Evolutionary conservation across 192 early-diverging fungal species (phyloP).

Genomic region (Backusella parvicylindrica): DNA sequence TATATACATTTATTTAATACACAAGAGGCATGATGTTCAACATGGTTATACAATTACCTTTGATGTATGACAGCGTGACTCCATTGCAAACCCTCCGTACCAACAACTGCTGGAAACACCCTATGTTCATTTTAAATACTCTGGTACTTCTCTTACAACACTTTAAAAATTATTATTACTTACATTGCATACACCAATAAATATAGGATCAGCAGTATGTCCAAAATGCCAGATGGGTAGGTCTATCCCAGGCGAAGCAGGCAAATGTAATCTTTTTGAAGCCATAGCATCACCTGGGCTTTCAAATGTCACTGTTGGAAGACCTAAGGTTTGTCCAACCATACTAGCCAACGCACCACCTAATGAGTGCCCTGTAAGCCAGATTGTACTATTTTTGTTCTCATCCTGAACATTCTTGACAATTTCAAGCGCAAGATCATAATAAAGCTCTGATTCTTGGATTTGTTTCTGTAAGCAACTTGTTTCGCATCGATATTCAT

Average conservation of each 20-base stretch:
- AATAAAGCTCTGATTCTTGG: conserved; percentile 56
- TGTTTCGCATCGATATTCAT: conserved; percentile 51
- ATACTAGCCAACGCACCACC: conserved; percentile 69
- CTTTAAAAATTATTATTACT: background rate
- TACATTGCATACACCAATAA: conserved; percentile 74
- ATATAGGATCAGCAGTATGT: conserved; percentile 90
- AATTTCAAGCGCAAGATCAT: conserved; percentile 56
- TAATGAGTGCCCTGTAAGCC: conserved; percentile 83
- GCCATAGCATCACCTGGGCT: conserved; percentile 79
- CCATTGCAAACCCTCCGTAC: conserved; percentile 75
- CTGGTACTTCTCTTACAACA: background rate
- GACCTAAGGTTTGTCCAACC: conserved; percentile 79
- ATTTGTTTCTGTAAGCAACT: conserved; percentile 58
- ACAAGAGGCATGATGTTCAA: background rate
- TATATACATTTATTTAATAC: background rate
- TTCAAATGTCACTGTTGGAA: conserved; percentile 85
- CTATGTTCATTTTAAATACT: conserved; percentile 40
- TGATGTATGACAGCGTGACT: conserved; percentile 85
- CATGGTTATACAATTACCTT: conserved; percentile 33
- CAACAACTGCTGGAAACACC: conserved; percentile 54
- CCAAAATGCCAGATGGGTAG: conserved; percentile 88
- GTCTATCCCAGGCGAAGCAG: conserved; percentile 44
- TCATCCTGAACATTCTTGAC: conserved; percentile 56
- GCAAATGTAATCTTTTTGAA: conserved; percentile 75
- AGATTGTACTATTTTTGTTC: conserved; percentile 70